These are phyloP conservation scores for Rhipidocladum racemiflorum DNA, from an alignment of 176 grass and related monocot genomes.

Conservation along the genomic window DNA sequence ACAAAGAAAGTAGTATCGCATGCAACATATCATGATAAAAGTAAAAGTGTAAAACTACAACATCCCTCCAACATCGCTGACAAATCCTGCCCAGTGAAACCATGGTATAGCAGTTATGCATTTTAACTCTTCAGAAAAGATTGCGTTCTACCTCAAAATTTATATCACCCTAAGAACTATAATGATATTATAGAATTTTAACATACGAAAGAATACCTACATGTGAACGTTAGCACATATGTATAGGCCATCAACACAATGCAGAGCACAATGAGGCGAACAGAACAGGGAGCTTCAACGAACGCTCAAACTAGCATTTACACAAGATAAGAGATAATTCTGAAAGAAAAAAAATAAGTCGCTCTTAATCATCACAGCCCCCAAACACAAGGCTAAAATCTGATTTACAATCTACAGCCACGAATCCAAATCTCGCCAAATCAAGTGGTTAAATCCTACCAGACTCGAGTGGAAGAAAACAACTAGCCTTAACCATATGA, in stretches of 20 bases:
- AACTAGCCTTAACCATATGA: no score
- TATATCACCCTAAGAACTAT: not conserved
- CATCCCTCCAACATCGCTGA: not conserved
- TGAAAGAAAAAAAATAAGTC: not conserved
- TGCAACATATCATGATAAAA: not conserved
- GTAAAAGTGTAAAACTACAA: not conserved
- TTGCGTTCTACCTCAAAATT: not conserved
- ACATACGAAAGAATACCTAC: not conserved
- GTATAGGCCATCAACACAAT: not conserved
- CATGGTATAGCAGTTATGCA: not conserved
- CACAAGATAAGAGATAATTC: not conserved
- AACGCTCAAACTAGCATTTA: not conserved
- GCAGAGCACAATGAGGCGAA: not conserved
- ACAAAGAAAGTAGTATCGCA: not conserved
- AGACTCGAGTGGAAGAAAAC: not conserved
- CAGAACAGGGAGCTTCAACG: not conserved
- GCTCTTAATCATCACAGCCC: not conserved
- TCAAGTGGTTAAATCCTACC: not conserved
- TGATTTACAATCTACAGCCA: not conserved
- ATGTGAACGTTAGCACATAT: not conserved
- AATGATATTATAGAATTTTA: not conserved
- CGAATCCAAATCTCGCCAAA: not conserved
- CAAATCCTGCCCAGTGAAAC: not conserved
- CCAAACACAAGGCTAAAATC: not conserved
- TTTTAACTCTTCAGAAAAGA: not conserved